Evolutionary conservation across 441 rosid species (phyloP), one percentile per base, ranked within the genome.

Genomic region (Kokia cookei): DNA sequence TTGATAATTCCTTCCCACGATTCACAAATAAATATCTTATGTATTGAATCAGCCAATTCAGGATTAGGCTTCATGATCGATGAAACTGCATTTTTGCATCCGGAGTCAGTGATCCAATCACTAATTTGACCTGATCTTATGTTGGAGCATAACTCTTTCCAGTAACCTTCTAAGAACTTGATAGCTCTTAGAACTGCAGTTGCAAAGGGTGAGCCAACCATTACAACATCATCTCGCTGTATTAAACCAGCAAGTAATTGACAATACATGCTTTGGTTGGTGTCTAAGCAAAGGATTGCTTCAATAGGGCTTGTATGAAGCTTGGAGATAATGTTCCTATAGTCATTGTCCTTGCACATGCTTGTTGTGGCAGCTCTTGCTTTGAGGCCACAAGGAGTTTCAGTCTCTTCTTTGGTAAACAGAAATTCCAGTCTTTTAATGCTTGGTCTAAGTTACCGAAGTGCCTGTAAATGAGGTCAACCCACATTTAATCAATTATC

Each of bases 191-290:
- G 77, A 64, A 89, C 81, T 24, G 89, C 89, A 0, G 93, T 86
- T 22, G 97, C 93, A n/a, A 93, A 93, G 71, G 84, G 74, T 10
- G 94, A 90, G 9, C 93, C 94, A 7, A 85, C 86, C 22, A 90
- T 65, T 10, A 89, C 82, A 55, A 93, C 96, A 66, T 93, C 86
- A 0, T 85, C 80, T 32, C 91, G 82, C 75, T 85, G 88, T 65
- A 84, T 76, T 60, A 93, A 75, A n/a, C 94, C 93, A 76, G 90
- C 87, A 3, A 89, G 91, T 63, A 91, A 76, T 72, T 93, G 97
- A 73, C 87, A 88, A 76, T 85, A 91, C 76, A 91, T 86, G 77
- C 93, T 89, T 45, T 93, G 89, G 24, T 83, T 87, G 83, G 82
- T 82, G 82, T 89, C 92, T 11, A 91, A 76, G 66, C 93, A 93